phyloP scores from a whole-genome alignment of 2,329 filamentous ascomycete genomes.

The Trichoderma harzianum region DNA sequence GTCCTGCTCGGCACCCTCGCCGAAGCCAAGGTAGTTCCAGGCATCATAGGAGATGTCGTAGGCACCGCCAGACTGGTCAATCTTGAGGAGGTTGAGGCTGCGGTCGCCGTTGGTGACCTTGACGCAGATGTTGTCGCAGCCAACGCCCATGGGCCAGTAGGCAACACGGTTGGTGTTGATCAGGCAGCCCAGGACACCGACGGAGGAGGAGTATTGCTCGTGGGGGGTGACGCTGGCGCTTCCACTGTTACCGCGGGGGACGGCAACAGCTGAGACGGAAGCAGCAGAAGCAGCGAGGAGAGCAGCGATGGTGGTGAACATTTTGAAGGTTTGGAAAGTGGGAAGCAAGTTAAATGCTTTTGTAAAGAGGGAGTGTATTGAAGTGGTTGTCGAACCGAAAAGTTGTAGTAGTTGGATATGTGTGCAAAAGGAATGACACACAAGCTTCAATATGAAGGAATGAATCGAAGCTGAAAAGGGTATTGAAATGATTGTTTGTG shows the following conservation, averaged over 20 bases:
- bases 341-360: conserved; percentile 4
- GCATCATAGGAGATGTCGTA: conserved; percentile 60
- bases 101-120: conserved; percentile 49
- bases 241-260: conserved; percentile 28
- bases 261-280: conserved; percentile 29
- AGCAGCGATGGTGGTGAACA: conserved; percentile 25
- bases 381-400: conserved; percentile 9
- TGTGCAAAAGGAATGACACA: conserved; percentile 15
- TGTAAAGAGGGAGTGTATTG: neutral
- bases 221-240: conserved; percentile 49
- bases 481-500: conserved; percentile 6
- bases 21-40: conserved; percentile 55
- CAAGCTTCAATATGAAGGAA: conserved; percentile 13
- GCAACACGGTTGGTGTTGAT: conserved; percentile 59
- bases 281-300: conserved; percentile 31
- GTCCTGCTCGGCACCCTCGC: conserved; percentile 44
- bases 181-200: conserved; percentile 59
- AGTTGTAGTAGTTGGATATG: neutral
- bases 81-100: conserved; percentile 54
- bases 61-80: conserved; percentile 55
- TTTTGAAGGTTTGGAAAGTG: conserved; percentile 6
- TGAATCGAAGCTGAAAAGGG: conserved; percentile 4
- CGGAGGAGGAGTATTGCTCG: conserved; percentile 52
- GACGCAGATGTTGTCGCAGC: conserved; percentile 57
- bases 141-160: conserved; percentile 54